Evolutionary conservation across 129 eudicot genomes (phyloP).

Genomic region (Saposhnikovia divaricata): DNA sequence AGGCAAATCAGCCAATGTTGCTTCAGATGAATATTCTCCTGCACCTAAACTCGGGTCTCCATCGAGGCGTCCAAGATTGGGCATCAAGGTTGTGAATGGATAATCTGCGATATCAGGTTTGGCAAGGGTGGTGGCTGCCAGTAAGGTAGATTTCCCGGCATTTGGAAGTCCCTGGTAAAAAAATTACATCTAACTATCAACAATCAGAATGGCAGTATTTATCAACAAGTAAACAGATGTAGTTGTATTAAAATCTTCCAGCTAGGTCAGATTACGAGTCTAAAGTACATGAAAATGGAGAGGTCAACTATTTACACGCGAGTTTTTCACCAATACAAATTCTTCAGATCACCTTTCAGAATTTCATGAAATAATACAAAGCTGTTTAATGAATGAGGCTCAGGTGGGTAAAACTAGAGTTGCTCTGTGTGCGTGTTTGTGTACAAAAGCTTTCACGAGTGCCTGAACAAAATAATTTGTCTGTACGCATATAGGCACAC

Average conservation of each 20-base stretch:
- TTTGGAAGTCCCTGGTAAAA: slow-evolving; percentile 83
- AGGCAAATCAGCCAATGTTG: slow-evolving; percentile 94
- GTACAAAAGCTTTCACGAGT: neutral
- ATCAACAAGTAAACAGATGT: neutral
- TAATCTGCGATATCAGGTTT: slow-evolving; percentile 96
- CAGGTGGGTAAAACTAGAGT: neutral
- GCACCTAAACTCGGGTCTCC: slow-evolving; percentile 96
- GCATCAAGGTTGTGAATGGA: slow-evolving; percentile 98
- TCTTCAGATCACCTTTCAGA: neutral
- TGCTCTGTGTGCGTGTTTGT: neutral
- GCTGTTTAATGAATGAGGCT: neutral
- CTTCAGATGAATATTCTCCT: slow-evolving; percentile 72
- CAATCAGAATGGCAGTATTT: neutral
- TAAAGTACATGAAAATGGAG: neutral
- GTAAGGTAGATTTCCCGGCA: slow-evolving; percentile 89
- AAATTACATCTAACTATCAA: slow-evolving; percentile 3
- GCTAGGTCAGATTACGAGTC: neutral
- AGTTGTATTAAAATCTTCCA: neutral
- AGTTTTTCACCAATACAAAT: neutral
- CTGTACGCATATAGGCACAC: neutral
- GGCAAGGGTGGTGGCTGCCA: slow-evolving; percentile 87
- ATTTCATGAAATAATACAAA: neutral
- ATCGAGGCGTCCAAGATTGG: slow-evolving; percentile 95
- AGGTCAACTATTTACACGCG: neutral
- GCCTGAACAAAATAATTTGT: neutral